Percentiles rank a stretch among this genome's conserved stretches.
phyloP scores from a whole-genome alignment of 2,329 filamentous ascomycete species.

The Apiospora rasikravindrae region DNA sequence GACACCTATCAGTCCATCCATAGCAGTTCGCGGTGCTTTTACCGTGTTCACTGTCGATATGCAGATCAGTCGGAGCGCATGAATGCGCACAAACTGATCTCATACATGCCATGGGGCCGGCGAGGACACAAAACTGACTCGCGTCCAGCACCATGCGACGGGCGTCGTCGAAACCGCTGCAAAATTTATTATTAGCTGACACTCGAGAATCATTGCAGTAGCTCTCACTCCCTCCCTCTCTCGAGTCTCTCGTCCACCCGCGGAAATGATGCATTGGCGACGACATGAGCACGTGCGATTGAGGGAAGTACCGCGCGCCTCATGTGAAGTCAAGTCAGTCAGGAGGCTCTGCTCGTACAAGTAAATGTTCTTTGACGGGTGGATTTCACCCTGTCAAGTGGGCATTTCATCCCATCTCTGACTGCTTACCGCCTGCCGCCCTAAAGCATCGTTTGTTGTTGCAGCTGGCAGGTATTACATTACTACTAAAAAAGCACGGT shows the following conservation, averaged over 20 bases:
- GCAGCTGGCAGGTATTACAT: neutral
- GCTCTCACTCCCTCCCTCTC: too few species aligned
- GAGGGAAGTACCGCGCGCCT: neutral
- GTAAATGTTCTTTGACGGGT: neutral
- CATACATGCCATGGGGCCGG: conserved; percentile 23
- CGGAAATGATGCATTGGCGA: neutral
- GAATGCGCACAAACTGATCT: conserved; percentile 23
- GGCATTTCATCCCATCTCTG: conserved; percentile 3
- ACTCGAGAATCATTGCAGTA: neutral
- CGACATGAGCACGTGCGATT: neutral
- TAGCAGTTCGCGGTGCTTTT: neutral
- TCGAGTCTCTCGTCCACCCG: neutral
- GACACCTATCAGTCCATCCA: neutral
- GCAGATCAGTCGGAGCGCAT: conserved; percentile 22
- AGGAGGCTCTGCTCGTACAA: neutral
- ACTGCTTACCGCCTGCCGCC: neutral
- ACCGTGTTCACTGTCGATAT: neutral
- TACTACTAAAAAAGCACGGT: neutral
- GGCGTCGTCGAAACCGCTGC: conserved; percentile 9
- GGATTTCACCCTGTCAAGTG: conserved; percentile 5
- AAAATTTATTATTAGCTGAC: conserved; percentile 9
- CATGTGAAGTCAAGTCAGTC: neutral
- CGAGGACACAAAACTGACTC: conserved; percentile 19
- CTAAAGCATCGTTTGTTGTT: neutral
- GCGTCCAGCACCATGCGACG: neutral